Evolutionary conservation across 148 eudicot genomes (phyloP).

Genomic region (Polygonum aviculare): DNA sequence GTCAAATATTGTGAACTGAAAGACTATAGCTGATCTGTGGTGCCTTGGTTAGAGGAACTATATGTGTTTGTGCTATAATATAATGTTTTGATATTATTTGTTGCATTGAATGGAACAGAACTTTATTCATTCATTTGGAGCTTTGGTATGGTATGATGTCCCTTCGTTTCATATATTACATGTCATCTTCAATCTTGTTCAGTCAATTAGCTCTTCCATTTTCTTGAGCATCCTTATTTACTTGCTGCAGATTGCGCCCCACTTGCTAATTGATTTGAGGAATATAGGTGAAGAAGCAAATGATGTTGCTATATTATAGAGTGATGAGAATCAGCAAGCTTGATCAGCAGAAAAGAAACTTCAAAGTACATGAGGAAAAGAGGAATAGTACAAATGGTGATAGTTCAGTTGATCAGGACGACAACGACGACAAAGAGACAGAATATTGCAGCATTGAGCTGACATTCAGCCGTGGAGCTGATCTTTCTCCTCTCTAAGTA

Average conservation of each 20-base stretch:
- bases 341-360: no score
- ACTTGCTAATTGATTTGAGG: slow-evolving; percentile 88
- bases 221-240: not conserved
- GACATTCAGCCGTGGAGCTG: slow-evolving; percentile 99
- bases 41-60: not conserved
- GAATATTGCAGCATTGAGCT: slow-evolving; percentile 82
- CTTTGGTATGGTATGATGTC: not conserved
- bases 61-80: not conserved
- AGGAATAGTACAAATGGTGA: no score
- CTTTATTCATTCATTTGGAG: not conserved
- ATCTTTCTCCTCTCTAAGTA: slow-evolving; percentile 52
- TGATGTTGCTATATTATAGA: slow-evolving; percentile 43
- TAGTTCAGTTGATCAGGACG: no score
- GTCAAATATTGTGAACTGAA: not conserved
- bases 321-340: not conserved
- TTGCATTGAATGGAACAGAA: not conserved
- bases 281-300: slow-evolving; percentile 91
- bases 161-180: not conserved
- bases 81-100: no score
- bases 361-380: no score
- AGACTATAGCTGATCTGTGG: not conserved
- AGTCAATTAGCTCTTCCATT: not conserved
- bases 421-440: no score
- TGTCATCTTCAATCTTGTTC: no score
- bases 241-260: slow-evolving; percentile 73